These are phyloP conservation scores for Diaporthe helianthi DNA, from an alignment of 2,329 filamentous ascomycete genomes.

Conservation along the genomic window DNA sequence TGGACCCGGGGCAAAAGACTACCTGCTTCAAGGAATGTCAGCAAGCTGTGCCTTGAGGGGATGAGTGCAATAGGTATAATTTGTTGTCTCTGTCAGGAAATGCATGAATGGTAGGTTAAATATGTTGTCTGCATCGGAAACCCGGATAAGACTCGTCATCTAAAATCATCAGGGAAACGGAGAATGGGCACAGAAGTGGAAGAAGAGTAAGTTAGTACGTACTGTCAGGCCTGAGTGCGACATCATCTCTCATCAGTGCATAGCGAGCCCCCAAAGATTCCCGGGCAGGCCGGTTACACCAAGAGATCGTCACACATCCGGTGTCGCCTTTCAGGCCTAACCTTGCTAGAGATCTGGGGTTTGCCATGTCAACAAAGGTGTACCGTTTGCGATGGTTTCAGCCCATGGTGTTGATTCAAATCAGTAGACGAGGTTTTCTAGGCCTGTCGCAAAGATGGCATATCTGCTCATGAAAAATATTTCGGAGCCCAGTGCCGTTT, in stretches of 20 bases:
- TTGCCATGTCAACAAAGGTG: constrained; percentile 16
- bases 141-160: constrained; percentile 83
- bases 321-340: not conserved
- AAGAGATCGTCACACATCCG: not conserved
- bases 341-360: not conserved
- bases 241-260: not conserved
- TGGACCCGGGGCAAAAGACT: not conserved
- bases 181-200: not conserved
- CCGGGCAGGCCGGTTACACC: not conserved
- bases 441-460: constrained; percentile 96
- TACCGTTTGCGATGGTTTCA: not conserved
- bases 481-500: constrained; percentile 98
- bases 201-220: not conserved
- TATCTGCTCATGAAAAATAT: constrained; percentile 74
- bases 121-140: constrained; percentile 73
- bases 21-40: constrained; percentile 27
- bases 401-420: constrained; percentile 39
- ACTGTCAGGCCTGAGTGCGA: not conserved
- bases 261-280: not conserved
- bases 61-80: constrained; percentile 38
- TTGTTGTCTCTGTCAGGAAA: constrained; percentile 42
- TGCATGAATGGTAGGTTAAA: constrained; percentile 78
- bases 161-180: constrained; percentile 55
- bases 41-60: constrained; percentile 2
- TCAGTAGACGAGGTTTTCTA: constrained; percentile 99